Conservation (phyloP, 805 yeast genomes). For the Pichia cabralensis region DNA sequence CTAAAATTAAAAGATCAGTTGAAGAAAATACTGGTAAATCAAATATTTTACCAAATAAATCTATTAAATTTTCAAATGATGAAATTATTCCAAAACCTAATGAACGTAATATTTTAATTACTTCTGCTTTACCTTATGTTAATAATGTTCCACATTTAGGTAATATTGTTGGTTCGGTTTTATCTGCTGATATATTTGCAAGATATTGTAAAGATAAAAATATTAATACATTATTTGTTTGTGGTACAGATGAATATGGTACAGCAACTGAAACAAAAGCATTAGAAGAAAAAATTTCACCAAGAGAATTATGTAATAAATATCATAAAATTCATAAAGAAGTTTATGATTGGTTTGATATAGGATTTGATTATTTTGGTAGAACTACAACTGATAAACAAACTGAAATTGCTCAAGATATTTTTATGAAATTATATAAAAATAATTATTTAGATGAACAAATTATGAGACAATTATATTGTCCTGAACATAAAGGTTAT, state of each 20-base stretch:
- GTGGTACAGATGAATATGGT: slow-evolving; percentile 99
- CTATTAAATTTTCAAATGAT: slow-evolving; percentile 12
- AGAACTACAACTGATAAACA: slow-evolving; percentile 89
- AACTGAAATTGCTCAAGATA: slow-evolving; percentile 92
- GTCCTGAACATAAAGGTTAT: slow-evolving; percentile 83
- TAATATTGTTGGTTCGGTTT: slow-evolving; percentile 89
- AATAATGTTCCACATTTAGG: slow-evolving; percentile 98
- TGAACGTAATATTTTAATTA: slow-evolving; percentile 76
- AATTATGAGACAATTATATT: slow-evolving; percentile 80
- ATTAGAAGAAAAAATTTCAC: slow-evolving; percentile 83
- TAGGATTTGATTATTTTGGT: slow-evolving; percentile 91
- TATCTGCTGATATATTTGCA: slow-evolving; percentile 88
- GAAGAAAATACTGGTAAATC: slow-evolving; percentile 33
- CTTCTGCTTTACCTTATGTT: slow-evolving; percentile 96
- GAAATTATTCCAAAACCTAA: slow-evolving; percentile 57
- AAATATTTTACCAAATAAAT: slow-evolving; percentile 14
- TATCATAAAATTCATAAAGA: slow-evolving; percentile 78
- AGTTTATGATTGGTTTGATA: slow-evolving; percentile 94
- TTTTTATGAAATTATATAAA: slow-evolving; percentile 65
- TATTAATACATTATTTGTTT: slow-evolving; percentile 73
- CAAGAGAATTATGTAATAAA: slow-evolving; percentile 83
- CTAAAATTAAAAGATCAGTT: slow-evolving; percentile 32
- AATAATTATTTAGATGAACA: slow-evolving; percentile 80
- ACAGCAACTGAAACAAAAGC: slow-evolving; percentile 99
- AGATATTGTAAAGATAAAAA: slow-evolving; percentile 85